Evolutionary conservation across 352 stramenopile species (phyloP).

Genomic region (Elongisporangium prolatum): DNA sequence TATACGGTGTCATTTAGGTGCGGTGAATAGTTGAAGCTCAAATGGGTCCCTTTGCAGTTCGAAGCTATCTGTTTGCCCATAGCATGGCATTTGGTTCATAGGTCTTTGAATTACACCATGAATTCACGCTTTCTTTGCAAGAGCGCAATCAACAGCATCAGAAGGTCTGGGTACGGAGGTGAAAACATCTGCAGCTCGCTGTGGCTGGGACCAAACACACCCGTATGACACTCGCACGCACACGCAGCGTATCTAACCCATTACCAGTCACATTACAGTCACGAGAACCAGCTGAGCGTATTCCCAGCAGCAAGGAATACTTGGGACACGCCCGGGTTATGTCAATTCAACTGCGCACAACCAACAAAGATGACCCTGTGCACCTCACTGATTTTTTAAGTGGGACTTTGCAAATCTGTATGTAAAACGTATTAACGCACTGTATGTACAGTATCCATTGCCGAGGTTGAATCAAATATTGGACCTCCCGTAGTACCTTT

Average conservation of each 20-base stretch:
- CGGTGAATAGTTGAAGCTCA: not conserved
- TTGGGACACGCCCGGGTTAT: not conserved
- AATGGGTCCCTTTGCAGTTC: not conserved
- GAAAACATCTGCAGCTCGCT: not conserved
- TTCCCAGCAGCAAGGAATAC: not conserved
- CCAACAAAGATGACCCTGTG: not conserved
- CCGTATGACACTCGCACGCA: not conserved
- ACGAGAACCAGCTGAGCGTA: not conserved
- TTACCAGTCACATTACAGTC: not conserved
- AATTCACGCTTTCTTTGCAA: not conserved
- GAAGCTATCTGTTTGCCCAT: not conserved
- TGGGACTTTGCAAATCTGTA: not conserved
- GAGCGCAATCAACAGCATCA: not conserved
- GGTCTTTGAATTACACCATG: not conserved
- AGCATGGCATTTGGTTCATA: not conserved
- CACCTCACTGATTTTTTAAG: not conserved
- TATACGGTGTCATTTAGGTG: not conserved
- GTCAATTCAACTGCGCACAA: not conserved
- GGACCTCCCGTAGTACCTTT: not conserved
- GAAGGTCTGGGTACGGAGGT: not conserved
- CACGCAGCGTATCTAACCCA: not conserved
- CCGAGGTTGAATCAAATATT: not conserved
- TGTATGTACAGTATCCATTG: not conserved
- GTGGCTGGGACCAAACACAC: not conserved
- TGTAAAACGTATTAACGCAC: not conserved